These are phyloP conservation scores for Ensete glaucum DNA, from an alignment of 176 grass and related monocot species.

Conservation along the genomic window DNA sequence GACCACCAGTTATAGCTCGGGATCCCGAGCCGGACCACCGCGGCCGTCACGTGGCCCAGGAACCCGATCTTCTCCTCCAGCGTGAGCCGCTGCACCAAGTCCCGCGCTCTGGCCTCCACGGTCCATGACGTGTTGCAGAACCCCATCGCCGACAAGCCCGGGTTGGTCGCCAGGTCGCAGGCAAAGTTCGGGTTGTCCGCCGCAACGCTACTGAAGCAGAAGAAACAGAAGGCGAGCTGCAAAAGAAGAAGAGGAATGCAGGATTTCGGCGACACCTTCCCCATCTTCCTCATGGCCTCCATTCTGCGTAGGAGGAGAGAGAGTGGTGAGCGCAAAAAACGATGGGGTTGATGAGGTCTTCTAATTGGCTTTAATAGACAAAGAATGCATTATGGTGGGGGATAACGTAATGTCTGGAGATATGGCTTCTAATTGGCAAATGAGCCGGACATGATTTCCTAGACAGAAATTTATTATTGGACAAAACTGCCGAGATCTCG, in stretches of 20 bases:
- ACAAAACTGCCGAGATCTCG: too few species aligned
- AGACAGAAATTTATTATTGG: too few species aligned
- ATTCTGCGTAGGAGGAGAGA: too few species aligned
- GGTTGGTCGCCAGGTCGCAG: conserved; percentile 56
- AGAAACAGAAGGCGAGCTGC: conserved; percentile 9
- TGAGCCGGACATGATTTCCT: too few species aligned
- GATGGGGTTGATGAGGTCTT: too few species aligned
- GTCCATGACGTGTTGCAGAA: conserved; percentile 56
- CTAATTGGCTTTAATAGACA: too few species aligned
- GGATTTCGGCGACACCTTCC: conserved; percentile 9
- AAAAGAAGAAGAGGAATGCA: conserved; percentile 8
- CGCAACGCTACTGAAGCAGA: background rate
- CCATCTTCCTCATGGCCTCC: background rate
- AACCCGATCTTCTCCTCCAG: conserved; percentile 84
- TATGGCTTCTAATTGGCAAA: too few species aligned
- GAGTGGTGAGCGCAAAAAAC: too few species aligned
- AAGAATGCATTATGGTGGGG: too few species aligned
- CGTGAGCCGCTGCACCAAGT: conserved; percentile 56
- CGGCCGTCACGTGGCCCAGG: conserved; percentile 60
- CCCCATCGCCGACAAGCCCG: conserved; percentile 29
- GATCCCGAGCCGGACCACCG: conserved; percentile 68
- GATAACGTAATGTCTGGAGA: too few species aligned
- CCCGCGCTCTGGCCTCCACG: conserved; percentile 21
- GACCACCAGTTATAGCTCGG: conserved; percentile 96
- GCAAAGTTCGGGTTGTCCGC: conserved; percentile 66